Evolutionary conservation across 306 rosid genomes (phyloP).

Genomic region (Castanea mollissima): DNA sequence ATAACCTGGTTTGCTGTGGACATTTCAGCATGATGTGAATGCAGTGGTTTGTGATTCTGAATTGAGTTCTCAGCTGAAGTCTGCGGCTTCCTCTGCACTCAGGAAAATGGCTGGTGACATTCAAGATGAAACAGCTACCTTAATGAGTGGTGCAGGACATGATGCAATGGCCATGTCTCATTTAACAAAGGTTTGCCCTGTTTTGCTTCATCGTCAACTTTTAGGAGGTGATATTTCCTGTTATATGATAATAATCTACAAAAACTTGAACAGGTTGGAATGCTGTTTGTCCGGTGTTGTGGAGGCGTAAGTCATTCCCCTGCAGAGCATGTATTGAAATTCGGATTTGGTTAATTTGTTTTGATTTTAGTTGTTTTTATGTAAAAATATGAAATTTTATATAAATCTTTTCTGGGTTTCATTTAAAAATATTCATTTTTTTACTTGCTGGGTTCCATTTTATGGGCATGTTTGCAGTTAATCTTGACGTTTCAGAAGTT

Average conservation of each 20-base stretch:
- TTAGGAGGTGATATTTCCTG: not conserved
- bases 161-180: slow-evolving; percentile 96
- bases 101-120: slow-evolving; percentile 65
- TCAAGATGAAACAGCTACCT: slow-evolving; percentile 61
- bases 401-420: too few relatives aligned
- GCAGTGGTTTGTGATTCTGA: slow-evolving; percentile 81
- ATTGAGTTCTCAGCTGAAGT: slow-evolving; percentile 66
- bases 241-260: slow-evolving; percentile 15
- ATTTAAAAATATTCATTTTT: too few relatives aligned
- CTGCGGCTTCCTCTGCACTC: slow-evolving; percentile 67
- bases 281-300: slow-evolving; percentile 90
- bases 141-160: slow-evolving; percentile 97
- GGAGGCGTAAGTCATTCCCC: slow-evolving; percentile 97
- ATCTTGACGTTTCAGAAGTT: too few relatives aligned
- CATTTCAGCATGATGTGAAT: slow-evolving; percentile 81
- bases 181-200: slow-evolving; percentile 68
- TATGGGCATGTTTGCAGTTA: too few relatives aligned
- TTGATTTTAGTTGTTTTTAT: too few relatives aligned
- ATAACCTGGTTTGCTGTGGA: not conserved
- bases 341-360: too few relatives aligned
- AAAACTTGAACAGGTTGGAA: slow-evolving; percentile 63
- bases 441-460: too few relatives aligned
- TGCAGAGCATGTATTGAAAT: slow-evolving; percentile 55
- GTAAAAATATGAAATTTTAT: too few relatives aligned
- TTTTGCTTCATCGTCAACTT: not conserved